Evolutionary conservation across 139 green algal species (phyloP), one percentile per base, ranked within the genome.

Genomic region (Coccomyxa sp.): DNA sequence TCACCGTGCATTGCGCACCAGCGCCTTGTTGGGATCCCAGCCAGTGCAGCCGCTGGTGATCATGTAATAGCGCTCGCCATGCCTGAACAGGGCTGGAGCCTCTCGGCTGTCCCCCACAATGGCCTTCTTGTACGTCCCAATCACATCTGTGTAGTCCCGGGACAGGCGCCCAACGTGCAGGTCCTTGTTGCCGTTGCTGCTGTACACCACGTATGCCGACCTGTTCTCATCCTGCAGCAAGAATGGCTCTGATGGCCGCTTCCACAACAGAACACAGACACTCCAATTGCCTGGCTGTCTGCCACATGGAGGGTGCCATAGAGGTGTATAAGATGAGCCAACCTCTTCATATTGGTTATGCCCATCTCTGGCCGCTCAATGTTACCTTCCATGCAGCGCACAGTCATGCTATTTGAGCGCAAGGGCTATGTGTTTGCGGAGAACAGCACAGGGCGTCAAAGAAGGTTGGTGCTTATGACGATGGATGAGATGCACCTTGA

Each of bases 1-100:
- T 50, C 41, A 83, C 79, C 31, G 37, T 33, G 64, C 55, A 40
- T 58, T 76, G 50, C 84, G 82, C 18, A 86, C 79, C 74, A 84
- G 55, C 22, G 81, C 76, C 8, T 29, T 6, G 55, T 90, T 90
- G 33, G 86, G 84, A 31, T 75, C 72, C 86, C 86, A 90, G 39
- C 86, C 86, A 33, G 86, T 86, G 80, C 86, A 90, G n/a, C 79
- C 86, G n/a, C 81, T 88, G 7, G 84, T 89, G n/a, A 87, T 29
- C 75, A 90, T 81, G 68, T 82, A 75, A 76, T 86, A 90, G 44
- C 71, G 38, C 27, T 58, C 73, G 37, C 50, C 68, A 35, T 82
- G 58, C 79, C 87, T 88, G 79, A 90, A 90, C 8, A 88, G 71
- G 18, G 82, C 81, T 0, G 86, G 86, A 22, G 86, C 81, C 50